Evolutionary conservation across 257 asterid species (phyloP).

Genomic region (Solanum gandarillasii): DNA sequence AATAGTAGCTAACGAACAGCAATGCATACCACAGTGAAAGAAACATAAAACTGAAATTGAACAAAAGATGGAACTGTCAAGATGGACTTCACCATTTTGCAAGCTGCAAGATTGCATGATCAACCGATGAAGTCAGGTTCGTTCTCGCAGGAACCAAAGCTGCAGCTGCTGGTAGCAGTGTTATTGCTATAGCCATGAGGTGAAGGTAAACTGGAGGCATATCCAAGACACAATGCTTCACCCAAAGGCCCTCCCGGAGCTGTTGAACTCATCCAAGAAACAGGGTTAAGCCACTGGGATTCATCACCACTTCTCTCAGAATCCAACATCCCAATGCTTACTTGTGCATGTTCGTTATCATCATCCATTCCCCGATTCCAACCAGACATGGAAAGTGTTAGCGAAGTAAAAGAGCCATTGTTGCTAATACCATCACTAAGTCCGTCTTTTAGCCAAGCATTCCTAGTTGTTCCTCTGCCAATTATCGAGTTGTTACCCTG

Average conservation of each 20-base stretch:
- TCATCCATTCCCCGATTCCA: slow-evolving; percentile 14
- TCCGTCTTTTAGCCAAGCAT: slow-evolving; percentile 28
- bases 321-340: slow-evolving; percentile 10
- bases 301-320: slow-evolving; percentile 5
- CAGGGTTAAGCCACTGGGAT: slow-evolving; percentile 11
- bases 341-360: slow-evolving; percentile 2
- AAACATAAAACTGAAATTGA: neutral
- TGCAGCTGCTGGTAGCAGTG: slow-evolving; percentile 30
- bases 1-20: neutral
- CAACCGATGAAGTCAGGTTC: slow-evolving; percentile 17
- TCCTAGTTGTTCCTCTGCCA: slow-evolving; percentile 24
- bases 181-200: slow-evolving; percentile 28
- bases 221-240: slow-evolving; percentile 60
- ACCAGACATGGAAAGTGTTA: slow-evolving; percentile 39
- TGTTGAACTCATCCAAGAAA: slow-evolving; percentile 30
- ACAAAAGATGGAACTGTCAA: neutral
- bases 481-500: neutral
- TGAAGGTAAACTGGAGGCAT: slow-evolving; percentile 14
- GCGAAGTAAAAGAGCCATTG: slow-evolving; percentile 18
- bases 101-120: neutral
- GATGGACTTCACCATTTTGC: neutral
- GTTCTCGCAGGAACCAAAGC: slow-evolving; percentile 14
- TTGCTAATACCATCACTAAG: neutral
- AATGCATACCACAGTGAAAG: neutral
- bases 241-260: slow-evolving; percentile 69